These are phyloP conservation scores for Entoloma clypeatum DNA, from an alignment of 1,284 basidiomycete species.

Conservation along the genomic window DNA sequence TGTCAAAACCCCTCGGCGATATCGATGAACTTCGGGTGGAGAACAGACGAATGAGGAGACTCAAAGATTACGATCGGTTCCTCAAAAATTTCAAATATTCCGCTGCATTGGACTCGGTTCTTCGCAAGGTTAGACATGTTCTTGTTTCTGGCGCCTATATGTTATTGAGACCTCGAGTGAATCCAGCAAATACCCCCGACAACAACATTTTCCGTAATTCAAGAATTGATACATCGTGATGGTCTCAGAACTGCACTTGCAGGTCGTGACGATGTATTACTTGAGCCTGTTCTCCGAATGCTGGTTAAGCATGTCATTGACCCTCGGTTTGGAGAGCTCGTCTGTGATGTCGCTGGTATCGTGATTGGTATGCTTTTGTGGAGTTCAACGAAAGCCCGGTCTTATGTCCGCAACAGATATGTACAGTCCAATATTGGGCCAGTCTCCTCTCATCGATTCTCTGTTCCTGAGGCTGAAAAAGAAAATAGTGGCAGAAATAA, in stretches of 20 bases:
- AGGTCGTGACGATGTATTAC: conserved; percentile 89
- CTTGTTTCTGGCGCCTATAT: neutral
- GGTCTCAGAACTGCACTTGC: conserved; percentile 84
- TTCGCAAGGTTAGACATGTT: conserved; percentile 63
- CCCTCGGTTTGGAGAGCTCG: conserved; percentile 87
- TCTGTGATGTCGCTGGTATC: conserved; percentile 77
- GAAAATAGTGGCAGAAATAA: conserved; percentile 82
- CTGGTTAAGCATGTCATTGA: conserved; percentile 86
- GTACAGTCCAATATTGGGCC: conserved; percentile 88
- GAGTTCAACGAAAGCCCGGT: neutral
- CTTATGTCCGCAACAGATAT: conserved; percentile 58
- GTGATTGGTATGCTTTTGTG: conserved; percentile 69
- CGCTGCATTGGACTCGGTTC: conserved; percentile 87
- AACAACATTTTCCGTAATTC: conserved; percentile 87
- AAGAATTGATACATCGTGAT: conserved; percentile 92
- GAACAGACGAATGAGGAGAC: conserved; percentile 64
- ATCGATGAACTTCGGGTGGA: conserved; percentile 75
- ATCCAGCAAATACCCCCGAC: conserved; percentile 73
- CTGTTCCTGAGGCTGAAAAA: conserved; percentile 81
- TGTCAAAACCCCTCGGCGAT: conserved; percentile 34
- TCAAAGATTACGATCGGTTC: conserved; percentile 87
- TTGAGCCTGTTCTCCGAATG: conserved; percentile 88
- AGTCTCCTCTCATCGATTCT: conserved; percentile 90
- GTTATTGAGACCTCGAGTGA: conserved; percentile 5
- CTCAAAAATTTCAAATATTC: conserved; percentile 95